Percentiles rank a stretch among this genome's conserved stretches.
These are phyloP conservation scores for Cercophora samala DNA, from an alignment of 495 filamentous ascomycete species.

Conservation along the genomic window DNA sequence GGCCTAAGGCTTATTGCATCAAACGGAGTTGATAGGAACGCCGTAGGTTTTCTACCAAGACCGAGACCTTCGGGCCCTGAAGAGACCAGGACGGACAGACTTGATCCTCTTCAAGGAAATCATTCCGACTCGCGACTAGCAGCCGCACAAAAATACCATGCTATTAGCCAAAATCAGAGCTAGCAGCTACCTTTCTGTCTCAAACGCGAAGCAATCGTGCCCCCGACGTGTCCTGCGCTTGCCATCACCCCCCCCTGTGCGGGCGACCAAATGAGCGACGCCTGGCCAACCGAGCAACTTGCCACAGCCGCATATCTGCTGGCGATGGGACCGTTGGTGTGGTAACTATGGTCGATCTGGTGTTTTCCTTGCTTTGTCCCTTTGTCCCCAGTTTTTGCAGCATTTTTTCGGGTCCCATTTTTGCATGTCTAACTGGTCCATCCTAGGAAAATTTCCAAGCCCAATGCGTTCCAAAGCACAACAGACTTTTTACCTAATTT, in stretches of 20 bases:
- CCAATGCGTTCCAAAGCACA: not conserved
- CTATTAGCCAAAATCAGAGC: constrained; percentile 10
- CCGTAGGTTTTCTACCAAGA: constrained; percentile 15
- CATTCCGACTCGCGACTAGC: constrained; percentile 11
- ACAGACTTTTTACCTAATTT: not conserved
- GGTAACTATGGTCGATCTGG: not conserved
- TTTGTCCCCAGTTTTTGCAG: not conserved
- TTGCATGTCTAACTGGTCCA: not conserved
- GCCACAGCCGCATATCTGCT: not conserved
- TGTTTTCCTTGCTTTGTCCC: not conserved
- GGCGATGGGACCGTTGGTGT: not conserved
- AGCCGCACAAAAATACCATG: constrained; percentile 7
- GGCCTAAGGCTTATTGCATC: constrained; percentile 16
- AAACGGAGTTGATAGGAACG: constrained; percentile 21
- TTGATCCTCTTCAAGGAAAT: constrained; percentile 4
- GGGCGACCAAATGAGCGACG: not conserved
- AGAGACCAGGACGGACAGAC: constrained; percentile 13
- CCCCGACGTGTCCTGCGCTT: not conserved
- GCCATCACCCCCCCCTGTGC: not conserved
- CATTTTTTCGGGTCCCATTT: not conserved
- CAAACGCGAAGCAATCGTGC: not conserved
- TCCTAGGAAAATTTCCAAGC: not conserved
- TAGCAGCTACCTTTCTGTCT: constrained; percentile 10
- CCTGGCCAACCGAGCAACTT: not conserved
- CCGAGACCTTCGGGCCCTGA: constrained; percentile 12